Conservation (phyloP, 2,329 filamentous ascomycete genomes). For the Aspergillus flavus region DNA sequence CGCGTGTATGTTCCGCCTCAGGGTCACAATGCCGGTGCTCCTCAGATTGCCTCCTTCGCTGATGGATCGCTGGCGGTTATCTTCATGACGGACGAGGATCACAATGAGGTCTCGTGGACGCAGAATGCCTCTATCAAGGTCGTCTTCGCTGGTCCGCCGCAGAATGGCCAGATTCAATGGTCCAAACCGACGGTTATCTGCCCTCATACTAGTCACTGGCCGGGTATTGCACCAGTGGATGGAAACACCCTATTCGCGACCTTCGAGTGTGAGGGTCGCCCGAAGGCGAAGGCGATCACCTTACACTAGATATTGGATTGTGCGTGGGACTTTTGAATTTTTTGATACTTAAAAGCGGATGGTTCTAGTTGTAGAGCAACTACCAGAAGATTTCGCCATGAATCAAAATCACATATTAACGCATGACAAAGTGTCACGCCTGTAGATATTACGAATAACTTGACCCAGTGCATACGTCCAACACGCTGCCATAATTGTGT, state of each 20-base stretch:
- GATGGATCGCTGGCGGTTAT: slow-evolving; percentile 47
- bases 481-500: neutral
- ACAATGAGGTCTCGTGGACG: slow-evolving; percentile 39
- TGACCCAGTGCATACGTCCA: neutral
- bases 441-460: too few species aligned
- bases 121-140: slow-evolving; percentile 45
- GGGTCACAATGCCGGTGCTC: slow-evolving; percentile 47
- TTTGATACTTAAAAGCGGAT: too few species aligned
- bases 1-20: slow-evolving; percentile 43
- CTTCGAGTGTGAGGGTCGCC: slow-evolving; percentile 31
- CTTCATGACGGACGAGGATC: slow-evolving; percentile 53
- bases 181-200: slow-evolving; percentile 34
- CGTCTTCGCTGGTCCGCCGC: slow-evolving; percentile 38
- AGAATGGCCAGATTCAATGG: slow-evolving; percentile 39
- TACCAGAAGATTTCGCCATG: neutral
- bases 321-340: too few species aligned
- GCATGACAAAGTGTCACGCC: neutral
- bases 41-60: slow-evolving; percentile 47
- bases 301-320: slow-evolving; percentile 2
- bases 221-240: slow-evolving; percentile 37
- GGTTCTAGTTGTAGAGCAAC: neutral
- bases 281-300: slow-evolving; percentile 28
- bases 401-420: neutral
- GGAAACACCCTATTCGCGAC: slow-evolving; percentile 28
- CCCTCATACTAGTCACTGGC: slow-evolving; percentile 41